Evolutionary conservation across 352 stramenopile genomes (phyloP), one percentile per base, ranked within the genome.

Genomic region (Pythium diclinum): DNA sequence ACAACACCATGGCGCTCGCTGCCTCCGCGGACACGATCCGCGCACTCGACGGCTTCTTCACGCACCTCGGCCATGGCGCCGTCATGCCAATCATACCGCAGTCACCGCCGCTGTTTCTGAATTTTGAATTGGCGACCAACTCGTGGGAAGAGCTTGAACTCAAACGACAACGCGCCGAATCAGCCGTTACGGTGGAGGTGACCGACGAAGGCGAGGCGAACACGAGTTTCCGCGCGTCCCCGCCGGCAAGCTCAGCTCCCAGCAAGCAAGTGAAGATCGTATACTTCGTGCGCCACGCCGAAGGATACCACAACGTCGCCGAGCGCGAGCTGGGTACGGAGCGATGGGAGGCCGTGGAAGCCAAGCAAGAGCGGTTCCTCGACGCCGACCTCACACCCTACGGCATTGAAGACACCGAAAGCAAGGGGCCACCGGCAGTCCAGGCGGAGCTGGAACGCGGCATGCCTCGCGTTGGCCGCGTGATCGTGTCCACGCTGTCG

Each of bases 261-360:
- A 68, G 62, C 38, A 71, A 63, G 30, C 64, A 72, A 25, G 55
- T 89, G 58, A 93, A 91, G 68, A 81, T 88, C 56, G 63, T 91
- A 19, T 92, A 91, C 73, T 74, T 91, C n/a, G 74, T 93, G 57
- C 81, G 85, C 23, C 85, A 92, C 51, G 83, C 78, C 25, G 77
- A 93, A 62, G 85, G 82, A n/a, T 73, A 69, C 51, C 82, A 93
- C 69, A 93, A 93, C 60, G 78, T 74, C 6, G 79, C 80, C 7
- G 77, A 91, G 65, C 33, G 76, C 1, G 68, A 83, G 55, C 71
- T 79, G 17, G 81, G 83, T 32, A 72, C 74, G 2, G 71, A 77
- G 38, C 70, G 71, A 9, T 93, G 81, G 84, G 79, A 90, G 33
- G 72, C 68, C 46, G 76, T 88, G 40, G 73, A 87, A 47, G 84